phyloP scores from a whole-genome alignment of 2,329 filamentous ascomycete genomes.

The Monilinia vaccinii-corymbosi region DNA sequence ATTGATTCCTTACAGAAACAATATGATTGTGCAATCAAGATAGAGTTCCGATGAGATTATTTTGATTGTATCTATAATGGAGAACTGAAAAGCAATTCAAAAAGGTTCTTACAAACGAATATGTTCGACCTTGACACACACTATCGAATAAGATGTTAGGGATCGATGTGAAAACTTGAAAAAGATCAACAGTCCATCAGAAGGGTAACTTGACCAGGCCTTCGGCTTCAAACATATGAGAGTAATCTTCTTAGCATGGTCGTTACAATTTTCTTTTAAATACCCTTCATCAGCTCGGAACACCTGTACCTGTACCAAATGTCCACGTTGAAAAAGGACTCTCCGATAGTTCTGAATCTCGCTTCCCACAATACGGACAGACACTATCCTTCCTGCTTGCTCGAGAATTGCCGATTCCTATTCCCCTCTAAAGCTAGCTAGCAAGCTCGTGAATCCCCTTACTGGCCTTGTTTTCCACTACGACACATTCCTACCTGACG shows the following conservation, averaged over 20 bases:
- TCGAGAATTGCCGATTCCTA: conserved; percentile 42
- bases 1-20: not conserved
- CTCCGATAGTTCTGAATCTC: not conserved
- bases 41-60: not conserved
- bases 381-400: conserved; percentile 48
- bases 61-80: not conserved
- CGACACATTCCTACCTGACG: conserved; percentile 36
- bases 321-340: conserved; percentile 5
- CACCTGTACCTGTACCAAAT: conserved; percentile 16
- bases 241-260: too few species aligned
- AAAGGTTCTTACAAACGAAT: not conserved
- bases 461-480: conserved; percentile 48
- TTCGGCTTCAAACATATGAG: too few species aligned
- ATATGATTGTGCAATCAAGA: not conserved
- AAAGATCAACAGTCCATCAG: too few species aligned
- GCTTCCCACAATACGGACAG: conserved; percentile 32
- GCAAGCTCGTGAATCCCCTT: conserved; percentile 37
- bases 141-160: too few species aligned
- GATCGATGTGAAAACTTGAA: too few species aligned
- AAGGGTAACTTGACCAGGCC: too few species aligned
- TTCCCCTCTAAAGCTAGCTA: conserved; percentile 33
- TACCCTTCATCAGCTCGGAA: too few species aligned
- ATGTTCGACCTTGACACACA: not conserved
- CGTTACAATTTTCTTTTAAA: too few species aligned
- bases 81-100: not conserved